phyloP scores from a whole-genome alignment of 2,329 filamentous ascomycete species.

The Penicillium thymicola region DNA sequence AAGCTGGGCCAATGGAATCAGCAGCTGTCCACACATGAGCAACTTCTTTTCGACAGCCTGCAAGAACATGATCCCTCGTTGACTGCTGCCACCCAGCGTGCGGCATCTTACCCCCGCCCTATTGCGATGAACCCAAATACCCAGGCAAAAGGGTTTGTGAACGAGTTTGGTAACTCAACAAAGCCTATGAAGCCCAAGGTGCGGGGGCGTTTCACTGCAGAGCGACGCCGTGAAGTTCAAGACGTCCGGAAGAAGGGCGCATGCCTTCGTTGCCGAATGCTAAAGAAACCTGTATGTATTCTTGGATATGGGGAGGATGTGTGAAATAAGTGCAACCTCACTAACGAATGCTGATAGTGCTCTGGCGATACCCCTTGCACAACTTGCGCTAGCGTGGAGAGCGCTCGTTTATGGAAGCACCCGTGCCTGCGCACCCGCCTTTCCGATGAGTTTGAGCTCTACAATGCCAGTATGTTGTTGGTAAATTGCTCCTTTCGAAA shows the following conservation, averaged over 20 bases:
- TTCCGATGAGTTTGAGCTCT: slow-evolving; percentile 57
- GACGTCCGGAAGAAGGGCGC: slow-evolving; percentile 59
- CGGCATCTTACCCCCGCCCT: slow-evolving; percentile 40
- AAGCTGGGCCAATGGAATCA: slow-evolving; percentile 35
- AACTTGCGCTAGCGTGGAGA: slow-evolving; percentile 58
- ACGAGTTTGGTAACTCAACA: slow-evolving; percentile 39
- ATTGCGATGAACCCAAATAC: slow-evolving; percentile 44
- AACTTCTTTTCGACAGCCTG: slow-evolving; percentile 39
- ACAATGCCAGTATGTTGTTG: slow-evolving; percentile 47
- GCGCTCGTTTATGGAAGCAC: slow-evolving; percentile 59
- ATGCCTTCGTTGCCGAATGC: slow-evolving; percentile 61
- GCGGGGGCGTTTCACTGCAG: slow-evolving; percentile 55
- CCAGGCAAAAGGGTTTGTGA: slow-evolving; percentile 41
- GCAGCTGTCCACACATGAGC: slow-evolving; percentile 38
- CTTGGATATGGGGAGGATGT: not conserved
- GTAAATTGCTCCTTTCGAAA: not conserved
- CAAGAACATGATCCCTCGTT: slow-evolving; percentile 40
- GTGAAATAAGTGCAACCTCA: not conserved
- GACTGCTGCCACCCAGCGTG: slow-evolving; percentile 39
- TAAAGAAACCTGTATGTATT: slow-evolving; percentile 55
- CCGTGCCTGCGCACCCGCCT: slow-evolving; percentile 58
- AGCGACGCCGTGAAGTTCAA: slow-evolving; percentile 57
- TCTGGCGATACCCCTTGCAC: slow-evolving; percentile 59
- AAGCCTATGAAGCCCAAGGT: slow-evolving; percentile 48
- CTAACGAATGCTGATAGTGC: slow-evolving; percentile 39